These are phyloP conservation scores for Saccharum hybrid DNA, from an alignment of 202 grass and related monocot genomes.

Conservation along the genomic window DNA sequence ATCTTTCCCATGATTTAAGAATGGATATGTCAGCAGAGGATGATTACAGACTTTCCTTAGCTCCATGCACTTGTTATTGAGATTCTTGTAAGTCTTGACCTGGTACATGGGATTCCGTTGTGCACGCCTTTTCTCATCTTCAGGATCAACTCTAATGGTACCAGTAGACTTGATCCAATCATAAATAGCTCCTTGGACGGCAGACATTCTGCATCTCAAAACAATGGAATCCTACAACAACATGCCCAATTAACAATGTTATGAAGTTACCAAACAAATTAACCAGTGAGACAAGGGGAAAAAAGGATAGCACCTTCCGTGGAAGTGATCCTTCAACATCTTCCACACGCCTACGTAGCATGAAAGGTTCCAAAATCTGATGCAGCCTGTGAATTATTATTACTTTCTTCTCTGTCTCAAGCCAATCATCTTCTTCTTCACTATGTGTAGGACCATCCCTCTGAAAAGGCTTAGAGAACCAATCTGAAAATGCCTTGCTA, in stretches of 20 bases:
- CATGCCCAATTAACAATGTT: constrained; percentile 35
- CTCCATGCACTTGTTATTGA: constrained; percentile 99
- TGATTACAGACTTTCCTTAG: constrained; percentile 98
- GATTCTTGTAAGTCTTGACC: constrained; percentile 84
- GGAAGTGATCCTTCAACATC: constrained; percentile 99
- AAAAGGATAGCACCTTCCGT: constrained; percentile 65
- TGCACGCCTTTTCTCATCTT: constrained; percentile 71
- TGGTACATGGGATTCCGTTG: constrained; percentile 96
- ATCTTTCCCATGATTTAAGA: constrained; percentile 71
- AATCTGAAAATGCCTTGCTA: constrained; percentile 98
- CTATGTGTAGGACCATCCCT: constrained; percentile 76
- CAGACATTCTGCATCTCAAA: constrained; percentile 98
- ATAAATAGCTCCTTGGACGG: constrained; percentile 89
- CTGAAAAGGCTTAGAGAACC: constrained; percentile 99
- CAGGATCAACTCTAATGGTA: constrained; percentile 97
- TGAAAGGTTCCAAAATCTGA: constrained; percentile 99
- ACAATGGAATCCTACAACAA: constrained; percentile 83
- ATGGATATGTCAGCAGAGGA: constrained; percentile 90
- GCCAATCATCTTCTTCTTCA: constrained; percentile 94
- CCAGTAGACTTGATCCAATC: constrained; percentile 99
- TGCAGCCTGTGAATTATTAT: constrained; percentile 98
- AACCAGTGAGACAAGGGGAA: constrained; percentile 1
- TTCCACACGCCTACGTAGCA: constrained; percentile 90
- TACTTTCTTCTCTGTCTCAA: constrained; percentile 99
- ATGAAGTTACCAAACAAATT: constrained; percentile 15